Evolutionary conservation across 305 asterid genomes (phyloP).

Genomic region (Fraxinus floribunda): DNA sequence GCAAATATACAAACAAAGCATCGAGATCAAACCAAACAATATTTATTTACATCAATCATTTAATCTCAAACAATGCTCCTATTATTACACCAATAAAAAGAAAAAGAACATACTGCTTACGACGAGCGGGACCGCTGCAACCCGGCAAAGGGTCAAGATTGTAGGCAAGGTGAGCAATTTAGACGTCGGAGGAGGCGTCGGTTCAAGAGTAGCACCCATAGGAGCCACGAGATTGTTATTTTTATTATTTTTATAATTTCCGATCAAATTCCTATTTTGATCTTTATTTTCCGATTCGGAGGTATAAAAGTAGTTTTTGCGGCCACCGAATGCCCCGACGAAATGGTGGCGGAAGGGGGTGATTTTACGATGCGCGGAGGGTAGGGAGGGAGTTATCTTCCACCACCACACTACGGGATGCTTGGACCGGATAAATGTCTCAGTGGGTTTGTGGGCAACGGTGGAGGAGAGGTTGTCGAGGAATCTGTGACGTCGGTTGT

Average conservation of each 20-base stretch:
- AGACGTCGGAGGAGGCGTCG: conserved; percentile 28
- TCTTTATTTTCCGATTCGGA: conserved; percentile 29
- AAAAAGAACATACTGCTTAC: conserved; percentile 53
- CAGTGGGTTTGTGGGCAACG: conserved; percentile 24
- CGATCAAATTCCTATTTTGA: conserved; percentile 15
- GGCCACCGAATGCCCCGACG: conserved; percentile 22
- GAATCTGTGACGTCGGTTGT: conserved; percentile 22
- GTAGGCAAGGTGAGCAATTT: conserved; percentile 89
- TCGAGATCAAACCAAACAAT: not conserved
- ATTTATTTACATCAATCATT: not conserved
- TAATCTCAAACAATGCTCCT: not conserved
- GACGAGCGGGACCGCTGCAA: conserved; percentile 74
- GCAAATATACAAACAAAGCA: not conserved
- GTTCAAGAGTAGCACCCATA: conserved; percentile 47
- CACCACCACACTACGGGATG: conserved; percentile 49
- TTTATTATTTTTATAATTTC: conserved; percentile 6
- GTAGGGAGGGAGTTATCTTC: conserved; percentile 34
- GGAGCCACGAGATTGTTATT: conserved; percentile 27
- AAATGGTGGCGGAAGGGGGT: conserved; percentile 12
- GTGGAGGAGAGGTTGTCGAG: conserved; percentile 36
- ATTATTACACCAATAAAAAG: not conserved
- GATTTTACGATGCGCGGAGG: conserved; percentile 32
- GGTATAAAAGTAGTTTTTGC: conserved; percentile 24
- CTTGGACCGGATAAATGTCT: conserved; percentile 22
- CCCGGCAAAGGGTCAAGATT: conserved; percentile 83